These are phyloP conservation scores for Wickerhamiella nectarea DNA, from an alignment of 805 yeast species.

Conservation along the genomic window DNA sequence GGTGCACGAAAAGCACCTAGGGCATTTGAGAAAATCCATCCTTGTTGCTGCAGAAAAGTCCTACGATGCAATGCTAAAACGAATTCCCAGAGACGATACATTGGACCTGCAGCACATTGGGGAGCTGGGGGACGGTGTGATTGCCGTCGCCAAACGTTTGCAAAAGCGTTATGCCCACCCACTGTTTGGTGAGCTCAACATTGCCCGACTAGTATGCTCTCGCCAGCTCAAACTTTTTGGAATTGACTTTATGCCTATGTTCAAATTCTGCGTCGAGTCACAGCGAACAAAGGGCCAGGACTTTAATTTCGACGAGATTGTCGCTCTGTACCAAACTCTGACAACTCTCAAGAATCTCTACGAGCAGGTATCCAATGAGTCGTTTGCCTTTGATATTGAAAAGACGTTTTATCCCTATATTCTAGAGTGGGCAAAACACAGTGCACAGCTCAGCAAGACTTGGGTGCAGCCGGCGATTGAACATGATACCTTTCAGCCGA, in stretches of 20 bases:
- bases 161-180: slow-evolving; percentile 51
- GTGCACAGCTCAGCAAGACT: slow-evolving; percentile 33
- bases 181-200: slow-evolving; percentile 42
- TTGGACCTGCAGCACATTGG: slow-evolving; percentile 42
- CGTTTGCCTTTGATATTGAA: slow-evolving; percentile 45
- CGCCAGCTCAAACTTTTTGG: slow-evolving; percentile 24
- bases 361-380: slow-evolving; percentile 33
- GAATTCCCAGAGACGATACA: slow-evolving; percentile 46
- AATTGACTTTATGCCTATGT: slow-evolving; percentile 26
- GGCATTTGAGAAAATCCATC: slow-evolving; percentile 27
- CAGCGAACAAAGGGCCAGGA: too few relatives aligned
- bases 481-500: slow-evolving; percentile 43
- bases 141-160: slow-evolving; percentile 35
- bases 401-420: slow-evolving; percentile 38
- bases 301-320: slow-evolving; percentile 39
- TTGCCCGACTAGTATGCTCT: slow-evolving; percentile 30
- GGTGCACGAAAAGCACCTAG: slow-evolving; percentile 34
- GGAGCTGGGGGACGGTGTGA: slow-evolving; percentile 41
- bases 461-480: slow-evolving; percentile 43
- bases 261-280: slow-evolving; percentile 19
- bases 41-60: slow-evolving; percentile 32
- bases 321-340: slow-evolving; percentile 41
- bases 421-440: slow-evolving; percentile 30
- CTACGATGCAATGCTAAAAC: slow-evolving; percentile 32
- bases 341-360: slow-evolving; percentile 40